phyloP scores from a whole-genome alignment of 192 early-diverging fungal species.

The Podila horticola region DNA sequence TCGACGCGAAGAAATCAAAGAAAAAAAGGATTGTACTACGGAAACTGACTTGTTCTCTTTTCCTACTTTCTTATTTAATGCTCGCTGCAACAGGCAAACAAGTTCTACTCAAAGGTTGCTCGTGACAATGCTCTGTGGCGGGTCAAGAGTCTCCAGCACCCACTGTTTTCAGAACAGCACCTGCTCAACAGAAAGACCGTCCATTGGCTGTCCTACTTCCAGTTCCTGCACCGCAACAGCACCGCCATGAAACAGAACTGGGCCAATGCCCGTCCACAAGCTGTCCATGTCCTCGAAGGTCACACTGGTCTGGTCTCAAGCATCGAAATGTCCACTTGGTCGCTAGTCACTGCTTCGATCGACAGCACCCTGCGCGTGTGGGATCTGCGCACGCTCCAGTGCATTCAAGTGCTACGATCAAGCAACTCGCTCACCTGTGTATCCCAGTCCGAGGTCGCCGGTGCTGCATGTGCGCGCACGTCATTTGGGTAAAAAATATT shows the following conservation, averaged over 20 bases:
- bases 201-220: conserved; percentile 30
- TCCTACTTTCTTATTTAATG: neutral
- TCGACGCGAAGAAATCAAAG: neutral
- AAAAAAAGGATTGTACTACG: too few relatives aligned
- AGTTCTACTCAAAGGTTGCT: conserved; percentile 16
- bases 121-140: conserved; percentile 36
- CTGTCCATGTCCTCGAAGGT: conserved; percentile 42
- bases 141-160: conserved; percentile 36
- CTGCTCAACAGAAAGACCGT: neutral
- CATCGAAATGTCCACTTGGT: conserved; percentile 48
- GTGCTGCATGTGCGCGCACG: conserved; percentile 35
- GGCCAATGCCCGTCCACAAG: conserved; percentile 28
- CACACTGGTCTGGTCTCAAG: conserved; percentile 39
- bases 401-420: conserved; percentile 45
- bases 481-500: conserved; percentile 36
- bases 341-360: conserved; percentile 69
- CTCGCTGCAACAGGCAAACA: conserved; percentile 5
- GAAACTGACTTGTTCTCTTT: neutral
- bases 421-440: conserved; percentile 34
- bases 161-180: conserved; percentile 16
- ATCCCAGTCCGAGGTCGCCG: conserved; percentile 24
- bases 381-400: conserved; percentile 68
- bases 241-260: conserved; percentile 23
- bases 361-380: conserved; percentile 78
- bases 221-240: conserved; percentile 24